Evolutionary conservation across 306 rosid species (phyloP), one percentile per base, ranked within the genome.

Genomic region (Vicia faba): DNA sequence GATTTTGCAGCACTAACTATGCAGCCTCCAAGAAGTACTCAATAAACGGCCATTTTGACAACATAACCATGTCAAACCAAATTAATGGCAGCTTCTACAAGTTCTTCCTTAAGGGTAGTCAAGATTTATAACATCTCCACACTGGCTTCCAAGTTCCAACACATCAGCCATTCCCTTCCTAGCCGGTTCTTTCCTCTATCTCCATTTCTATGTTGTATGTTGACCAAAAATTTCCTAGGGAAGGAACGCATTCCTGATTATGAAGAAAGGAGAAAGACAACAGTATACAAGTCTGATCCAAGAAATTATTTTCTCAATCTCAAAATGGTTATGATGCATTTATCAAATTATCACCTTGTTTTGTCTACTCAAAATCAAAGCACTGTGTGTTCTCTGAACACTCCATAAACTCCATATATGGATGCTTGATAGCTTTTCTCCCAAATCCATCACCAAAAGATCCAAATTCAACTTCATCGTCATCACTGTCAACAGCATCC

Each of bases 391-490:
- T 90, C 82, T 26, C 68, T 9, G 78, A 54, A 74, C 97, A 93
- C 41, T 75, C 72, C 38, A 68, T 40, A 41, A 69, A 69, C 9
- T 73, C 41, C 11, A 41, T 23, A 67, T 66, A 77, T 3, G 80
- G 75, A 75, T 67, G 45, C 46, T 77, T 69, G 53, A 82, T 3
- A 56, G 83, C 77, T 40, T 83, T 76, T 36, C 63, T 74, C 70
- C 96, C 88, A 28, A 86, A 93, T 43, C 87, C 80, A 3, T 81
- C 80, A 14, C 88, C 70, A 3, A 86, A 36, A 48, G 84, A 81
- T 62, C 90, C 96, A 19, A 89, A 86, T 63, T 88, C 87, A 7
- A 20, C 67, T 76, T 84, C 97, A n/a, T 93, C 98, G 54, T 87
- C 88, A 57, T 93, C 99, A 15, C 97, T 93, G 51, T 88, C 97